A percentile compares a stretch with the other conserved stretches of the same genome.
These are phyloP conservation scores for Rugosomyces carneus DNA, from an alignment of 1,284 basidiomycete genomes.

Conservation along the genomic window DNA sequence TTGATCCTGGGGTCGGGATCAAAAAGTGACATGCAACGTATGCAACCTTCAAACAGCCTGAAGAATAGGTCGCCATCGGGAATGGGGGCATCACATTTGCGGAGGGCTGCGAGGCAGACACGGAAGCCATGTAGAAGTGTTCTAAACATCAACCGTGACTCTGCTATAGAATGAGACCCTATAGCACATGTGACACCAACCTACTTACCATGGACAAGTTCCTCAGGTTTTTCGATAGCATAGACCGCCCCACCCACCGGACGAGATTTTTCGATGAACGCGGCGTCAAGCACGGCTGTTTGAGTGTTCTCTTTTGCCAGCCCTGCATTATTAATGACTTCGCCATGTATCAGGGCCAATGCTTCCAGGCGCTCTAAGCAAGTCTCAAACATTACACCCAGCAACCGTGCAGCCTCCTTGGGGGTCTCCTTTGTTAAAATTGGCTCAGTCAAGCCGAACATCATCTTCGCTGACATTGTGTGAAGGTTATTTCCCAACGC, in stretches of 20 bases:
- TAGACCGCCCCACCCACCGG: conserved; percentile 72
- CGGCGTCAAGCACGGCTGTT: conserved; percentile 36
- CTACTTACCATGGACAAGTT: conserved; percentile 59
- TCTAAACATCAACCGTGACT: conserved; percentile 83
- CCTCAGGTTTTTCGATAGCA: conserved; percentile 73
- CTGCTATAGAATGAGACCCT: conserved; percentile 32
- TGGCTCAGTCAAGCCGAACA: conserved; percentile 86
- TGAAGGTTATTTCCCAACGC: conserved; percentile 80
- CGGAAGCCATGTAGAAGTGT: conserved; percentile 90
- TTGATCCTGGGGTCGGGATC: conserved; percentile 67
- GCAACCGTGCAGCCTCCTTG: conserved; percentile 59
- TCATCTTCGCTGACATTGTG: conserved; percentile 90
- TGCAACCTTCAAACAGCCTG: conserved; percentile 81
- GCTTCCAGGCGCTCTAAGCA: conserved; percentile 86
- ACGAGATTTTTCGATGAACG: conserved; percentile 73
- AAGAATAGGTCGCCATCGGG: conserved; percentile 88
- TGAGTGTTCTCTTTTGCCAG: conserved; percentile 43
- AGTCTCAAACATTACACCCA: conserved; percentile 77
- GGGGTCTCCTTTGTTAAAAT: conserved; percentile 72
- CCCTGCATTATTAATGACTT: conserved; percentile 44
- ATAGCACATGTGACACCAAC: not conserved
- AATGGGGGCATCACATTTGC: conserved; percentile 71
- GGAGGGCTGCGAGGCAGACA: conserved; percentile 73
- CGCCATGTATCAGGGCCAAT: conserved; percentile 64
- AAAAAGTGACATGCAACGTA: conserved; percentile 83